Conservation (phyloP, 179 eudicot species). For the Actinidia arguta region DNA sequence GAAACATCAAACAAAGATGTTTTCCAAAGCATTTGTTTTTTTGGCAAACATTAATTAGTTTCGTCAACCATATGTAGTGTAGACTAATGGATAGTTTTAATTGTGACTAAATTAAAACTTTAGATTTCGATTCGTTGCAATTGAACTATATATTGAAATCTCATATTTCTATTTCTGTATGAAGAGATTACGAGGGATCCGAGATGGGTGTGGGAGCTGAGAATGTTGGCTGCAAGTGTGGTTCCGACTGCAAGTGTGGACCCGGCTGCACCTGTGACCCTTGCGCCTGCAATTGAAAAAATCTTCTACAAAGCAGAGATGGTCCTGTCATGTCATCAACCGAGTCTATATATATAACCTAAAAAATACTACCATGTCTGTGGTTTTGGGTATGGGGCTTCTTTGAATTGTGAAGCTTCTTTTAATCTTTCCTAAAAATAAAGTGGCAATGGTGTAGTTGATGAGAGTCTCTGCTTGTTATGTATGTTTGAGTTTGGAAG, state of each 20-base stretch:
- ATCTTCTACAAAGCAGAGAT: background rate
- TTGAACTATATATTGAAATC: background rate
- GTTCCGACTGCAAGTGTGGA: slow-evolving; percentile 73
- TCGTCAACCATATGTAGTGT: no score
- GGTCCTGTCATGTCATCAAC: background rate
- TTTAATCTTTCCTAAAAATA: background rate
- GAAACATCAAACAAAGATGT: no score
- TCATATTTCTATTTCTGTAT: background rate
- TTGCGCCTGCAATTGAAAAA: slow-evolving; percentile 64
- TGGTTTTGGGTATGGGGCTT: background rate
- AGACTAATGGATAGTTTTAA: background rate
- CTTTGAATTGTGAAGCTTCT: background rate
- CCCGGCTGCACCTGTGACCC: slow-evolving; percentile 62
- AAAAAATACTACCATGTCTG: background rate
- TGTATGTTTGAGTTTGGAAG: slow-evolving; percentile 4
- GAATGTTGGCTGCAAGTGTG: slow-evolving; percentile 69
- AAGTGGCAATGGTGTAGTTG: background rate
- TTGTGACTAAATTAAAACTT: background rate
- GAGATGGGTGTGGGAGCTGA: slow-evolving; percentile 49
- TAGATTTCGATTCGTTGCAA: background rate
- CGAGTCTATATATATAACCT: background rate
- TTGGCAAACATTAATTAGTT: no score
- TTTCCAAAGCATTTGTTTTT: no score
- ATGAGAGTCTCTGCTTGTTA: background rate
- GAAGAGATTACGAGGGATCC: slow-evolving; percentile 28